A percentile compares a stretch with the other conserved stretches of the same genome.
Evolutionary conservation across 768 basidiomycete species (phyloP).

Genomic region (Crassisporium funariophilum): DNA sequence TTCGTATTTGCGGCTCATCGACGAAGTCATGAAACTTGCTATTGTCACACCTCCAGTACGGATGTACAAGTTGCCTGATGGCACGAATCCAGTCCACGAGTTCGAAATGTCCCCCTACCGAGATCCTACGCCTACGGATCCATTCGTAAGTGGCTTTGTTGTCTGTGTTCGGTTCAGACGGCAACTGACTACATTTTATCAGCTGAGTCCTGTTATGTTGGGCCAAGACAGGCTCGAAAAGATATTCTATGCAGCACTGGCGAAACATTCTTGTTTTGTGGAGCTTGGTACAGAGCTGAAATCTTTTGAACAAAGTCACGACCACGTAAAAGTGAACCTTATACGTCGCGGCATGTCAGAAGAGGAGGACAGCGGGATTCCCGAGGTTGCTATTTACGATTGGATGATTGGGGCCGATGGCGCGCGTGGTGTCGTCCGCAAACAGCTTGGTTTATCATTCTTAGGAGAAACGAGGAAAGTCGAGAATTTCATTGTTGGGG

Average conservation of each 20-base stretch:
- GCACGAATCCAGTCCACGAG: constrained; percentile 25
- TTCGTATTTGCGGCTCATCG: constrained; percentile 37
- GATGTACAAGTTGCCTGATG: constrained; percentile 37
- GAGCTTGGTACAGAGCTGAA: constrained; percentile 48
- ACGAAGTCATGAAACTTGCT: constrained; percentile 37
- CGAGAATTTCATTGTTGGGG: constrained; percentile 40
- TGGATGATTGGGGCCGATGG: constrained; percentile 50
- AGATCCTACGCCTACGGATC: constrained; percentile 33
- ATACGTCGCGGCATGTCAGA: constrained; percentile 22
- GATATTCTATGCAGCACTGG: constrained; percentile 38
- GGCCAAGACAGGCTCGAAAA: constrained; percentile 40
- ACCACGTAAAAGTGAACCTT: constrained; percentile 38
- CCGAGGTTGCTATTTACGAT: constrained; percentile 32
- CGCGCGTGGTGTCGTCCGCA: constrained; percentile 44
- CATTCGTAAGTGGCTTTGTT: constrained; percentile 40
- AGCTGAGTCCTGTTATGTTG: constrained; percentile 36
- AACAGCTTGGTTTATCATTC: constrained; percentile 41
- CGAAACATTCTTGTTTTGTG: constrained; percentile 33
- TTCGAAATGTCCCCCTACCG: constrained; percentile 34
- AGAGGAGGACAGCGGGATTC: constrained; percentile 18
- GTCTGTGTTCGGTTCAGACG: too few relatives aligned
- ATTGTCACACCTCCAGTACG: constrained; percentile 28
- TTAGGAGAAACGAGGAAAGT: constrained; percentile 39
- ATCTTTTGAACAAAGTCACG: constrained; percentile 41
- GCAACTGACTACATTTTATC: neutral